Evolutionary conservation across 305 asterid species (phyloP).

Genomic region (Solanum hybrid): DNA sequence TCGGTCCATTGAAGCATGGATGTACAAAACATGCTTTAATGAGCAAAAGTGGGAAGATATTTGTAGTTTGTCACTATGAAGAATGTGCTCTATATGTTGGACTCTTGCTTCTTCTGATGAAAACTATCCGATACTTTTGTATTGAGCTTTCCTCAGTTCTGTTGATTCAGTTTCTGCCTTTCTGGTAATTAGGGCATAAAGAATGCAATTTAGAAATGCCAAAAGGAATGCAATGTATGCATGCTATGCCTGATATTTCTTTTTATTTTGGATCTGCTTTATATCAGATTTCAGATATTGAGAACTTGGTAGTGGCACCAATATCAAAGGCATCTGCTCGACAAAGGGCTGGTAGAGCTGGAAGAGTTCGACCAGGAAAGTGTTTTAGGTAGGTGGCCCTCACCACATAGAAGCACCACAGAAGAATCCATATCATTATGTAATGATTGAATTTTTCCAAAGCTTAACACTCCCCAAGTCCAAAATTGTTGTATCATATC

Average conservation of each 20-base stretch:
- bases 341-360: conserved; percentile 98
- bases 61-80: not conserved
- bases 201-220: not conserved
- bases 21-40: not conserved
- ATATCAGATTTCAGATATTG: conserved; percentile 79
- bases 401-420: not conserved
- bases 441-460: not conserved
- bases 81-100: not conserved
- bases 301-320: conserved; percentile 81
- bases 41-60: not conserved
- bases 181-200: not conserved
- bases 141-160: not conserved
- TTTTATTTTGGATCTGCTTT: conserved; percentile 9
- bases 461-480: not conserved
- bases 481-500: not conserved
- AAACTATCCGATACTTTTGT: not conserved
- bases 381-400: conserved; percentile 64
- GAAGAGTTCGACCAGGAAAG: conserved; percentile 95
- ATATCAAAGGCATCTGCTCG: conserved; percentile 94
- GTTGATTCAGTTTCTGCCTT: not conserved
- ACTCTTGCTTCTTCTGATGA: not conserved
- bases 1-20: not conserved
- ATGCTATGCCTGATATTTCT: not conserved
- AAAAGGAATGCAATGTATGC: not conserved
- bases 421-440: not conserved